Conservation (phyloP, 2,329 filamentous ascomycete species). For the Fusarium siculi region DNA sequence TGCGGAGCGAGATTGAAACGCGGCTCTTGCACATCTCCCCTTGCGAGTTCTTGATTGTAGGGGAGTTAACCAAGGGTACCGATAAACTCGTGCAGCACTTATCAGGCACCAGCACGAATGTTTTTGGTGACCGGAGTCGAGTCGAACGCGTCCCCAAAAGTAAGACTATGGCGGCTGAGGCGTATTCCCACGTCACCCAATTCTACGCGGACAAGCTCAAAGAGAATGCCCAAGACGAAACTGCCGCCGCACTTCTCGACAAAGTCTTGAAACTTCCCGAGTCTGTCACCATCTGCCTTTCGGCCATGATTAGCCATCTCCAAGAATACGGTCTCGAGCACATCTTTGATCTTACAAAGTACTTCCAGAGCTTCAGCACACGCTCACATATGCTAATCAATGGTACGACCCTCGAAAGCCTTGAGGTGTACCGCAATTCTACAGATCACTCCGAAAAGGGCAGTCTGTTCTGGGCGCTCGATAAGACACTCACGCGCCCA, state of each 20-base stretch:
- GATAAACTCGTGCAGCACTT: slow-evolving; percentile 93
- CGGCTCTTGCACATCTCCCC: slow-evolving; percentile 94
- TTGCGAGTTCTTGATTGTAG: slow-evolving; percentile 93
- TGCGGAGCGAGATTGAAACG: slow-evolving; percentile 96
- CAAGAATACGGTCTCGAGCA: slow-evolving; percentile 93
- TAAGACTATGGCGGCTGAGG: slow-evolving; percentile 84
- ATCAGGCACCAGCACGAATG: slow-evolving; percentile 87
- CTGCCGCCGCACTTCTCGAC: slow-evolving; percentile 76
- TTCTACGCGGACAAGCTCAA: slow-evolving; percentile 93
- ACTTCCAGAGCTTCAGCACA: slow-evolving; percentile 95
- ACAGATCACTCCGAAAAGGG: slow-evolving; percentile 88
- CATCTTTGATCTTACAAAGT: slow-evolving; percentile 95
- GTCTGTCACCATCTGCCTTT: slow-evolving; percentile 88
- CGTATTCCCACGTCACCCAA: slow-evolving; percentile 87
- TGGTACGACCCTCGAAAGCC: slow-evolving; percentile 90
- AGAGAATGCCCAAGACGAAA: slow-evolving; percentile 63
- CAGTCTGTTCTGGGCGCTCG: slow-evolving; percentile 93
- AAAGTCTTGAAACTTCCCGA: slow-evolving; percentile 88
- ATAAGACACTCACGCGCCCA: slow-evolving; percentile 90
- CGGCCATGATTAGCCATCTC: slow-evolving; percentile 94
- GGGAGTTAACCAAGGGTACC: slow-evolving; percentile 87
- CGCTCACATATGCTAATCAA: slow-evolving; percentile 96
- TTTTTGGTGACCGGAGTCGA: slow-evolving; percentile 90
- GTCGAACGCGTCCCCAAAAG: slow-evolving; percentile 81
- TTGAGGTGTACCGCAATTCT: slow-evolving; percentile 95